Evolutionary conservation across 106 monocot species (phyloP).

Genomic region (Ottelia alismoides): DNA sequence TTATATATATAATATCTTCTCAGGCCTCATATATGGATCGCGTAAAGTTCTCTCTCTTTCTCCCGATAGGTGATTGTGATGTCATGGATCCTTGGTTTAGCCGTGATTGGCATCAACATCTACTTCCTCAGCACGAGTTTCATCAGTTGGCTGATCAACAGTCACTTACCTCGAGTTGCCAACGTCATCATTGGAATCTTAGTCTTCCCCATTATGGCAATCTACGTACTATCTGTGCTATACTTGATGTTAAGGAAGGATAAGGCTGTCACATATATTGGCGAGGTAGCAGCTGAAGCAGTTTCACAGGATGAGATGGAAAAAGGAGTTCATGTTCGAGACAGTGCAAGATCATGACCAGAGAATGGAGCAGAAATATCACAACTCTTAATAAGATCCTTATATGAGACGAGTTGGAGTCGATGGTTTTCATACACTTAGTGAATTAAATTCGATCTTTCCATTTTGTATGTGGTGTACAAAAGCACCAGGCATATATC

Average conservation of each 20-base stretch:
- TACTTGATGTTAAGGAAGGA: conserved; percentile 71
- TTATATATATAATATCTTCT: no score
- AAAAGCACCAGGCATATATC: no score
- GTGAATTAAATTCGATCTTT: no score
- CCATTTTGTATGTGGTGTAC: no score
- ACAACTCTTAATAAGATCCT: no score
- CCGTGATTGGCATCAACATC: conserved; percentile 59
- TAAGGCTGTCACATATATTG: conserved; percentile 18
- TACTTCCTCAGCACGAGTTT: conserved; percentile 68
- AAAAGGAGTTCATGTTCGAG: conserved; percentile 17
- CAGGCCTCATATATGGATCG: no score
- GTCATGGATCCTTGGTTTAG: conserved; percentile 55
- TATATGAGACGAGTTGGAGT: no score
- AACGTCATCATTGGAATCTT: conserved; percentile 36
- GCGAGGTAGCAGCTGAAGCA: background rate
- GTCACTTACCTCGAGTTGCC: conserved; percentile 39
- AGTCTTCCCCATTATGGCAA: conserved; percentile 71
- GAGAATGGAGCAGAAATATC: no score
- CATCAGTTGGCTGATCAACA: conserved; percentile 52
- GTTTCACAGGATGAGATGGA: conserved; percentile 22
- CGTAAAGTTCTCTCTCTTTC: no score
- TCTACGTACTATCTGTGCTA: conserved; percentile 33
- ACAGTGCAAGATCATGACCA: no score
- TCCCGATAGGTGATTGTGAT: conserved; percentile 47
- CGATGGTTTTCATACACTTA: no score